A percentile compares a stretch with the other conserved stretches of the same genome.
Evolutionary conservation across 2,329 filamentous ascomycete species (phyloP).

Genomic region (Celoporthe dispersa): DNA sequence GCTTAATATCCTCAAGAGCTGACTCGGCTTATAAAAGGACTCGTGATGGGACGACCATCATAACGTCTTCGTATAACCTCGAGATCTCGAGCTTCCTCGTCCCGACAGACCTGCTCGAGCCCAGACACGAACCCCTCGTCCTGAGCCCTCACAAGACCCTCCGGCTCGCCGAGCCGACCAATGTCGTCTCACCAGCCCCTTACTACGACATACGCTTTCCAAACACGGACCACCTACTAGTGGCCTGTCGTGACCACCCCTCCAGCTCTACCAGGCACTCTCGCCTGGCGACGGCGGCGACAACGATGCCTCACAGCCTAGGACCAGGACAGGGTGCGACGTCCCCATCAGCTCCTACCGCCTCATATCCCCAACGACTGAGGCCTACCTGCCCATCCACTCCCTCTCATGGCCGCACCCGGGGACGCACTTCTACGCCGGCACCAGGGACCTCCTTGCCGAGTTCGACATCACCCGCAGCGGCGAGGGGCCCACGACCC

Average conservation of each 20-base stretch:
- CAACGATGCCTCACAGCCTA: constrained; percentile 26
- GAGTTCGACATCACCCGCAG: constrained; percentile 62
- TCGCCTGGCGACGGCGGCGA: neutral
- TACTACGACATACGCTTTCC: constrained; percentile 61
- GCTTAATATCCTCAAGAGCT: constrained; percentile 9
- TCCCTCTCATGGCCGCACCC: constrained; percentile 61
- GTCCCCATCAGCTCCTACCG: constrained; percentile 46
- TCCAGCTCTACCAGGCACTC: constrained; percentile 61
- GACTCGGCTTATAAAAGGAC: constrained; percentile 49
- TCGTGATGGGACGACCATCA: constrained; percentile 61
- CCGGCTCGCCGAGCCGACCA: constrained; percentile 58
- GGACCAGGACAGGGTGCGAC: neutral
- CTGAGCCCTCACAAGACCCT: constrained; percentile 55
- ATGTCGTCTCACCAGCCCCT: constrained; percentile 57
- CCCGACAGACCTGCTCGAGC: constrained; percentile 59
- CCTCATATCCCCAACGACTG: constrained; percentile 63
- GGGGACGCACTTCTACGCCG: constrained; percentile 64
- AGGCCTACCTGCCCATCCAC: constrained; percentile 62
- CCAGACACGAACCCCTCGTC: constrained; percentile 36
- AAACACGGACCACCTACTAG: constrained; percentile 58
- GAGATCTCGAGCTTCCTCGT: constrained; percentile 60
- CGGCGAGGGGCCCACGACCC: constrained; percentile 55
- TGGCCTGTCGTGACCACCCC: constrained; percentile 60
- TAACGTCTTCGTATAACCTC: constrained; percentile 60
- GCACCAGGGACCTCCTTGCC: constrained; percentile 62